phyloP scores from a whole-genome alignment of 129 eudicot species.

The Chrysanthemum seticuspe region DNA sequence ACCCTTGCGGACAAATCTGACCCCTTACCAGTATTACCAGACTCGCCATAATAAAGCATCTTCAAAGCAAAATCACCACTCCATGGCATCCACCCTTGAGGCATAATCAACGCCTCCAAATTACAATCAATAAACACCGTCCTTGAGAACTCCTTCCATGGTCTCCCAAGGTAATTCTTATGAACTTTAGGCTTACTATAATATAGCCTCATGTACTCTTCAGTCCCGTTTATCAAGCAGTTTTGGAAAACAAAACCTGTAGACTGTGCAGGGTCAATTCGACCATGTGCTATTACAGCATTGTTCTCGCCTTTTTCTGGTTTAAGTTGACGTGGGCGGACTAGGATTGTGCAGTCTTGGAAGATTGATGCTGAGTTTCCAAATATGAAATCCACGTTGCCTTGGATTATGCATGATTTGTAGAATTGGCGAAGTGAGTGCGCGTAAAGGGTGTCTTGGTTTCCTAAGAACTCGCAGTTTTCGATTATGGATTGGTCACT shows the following conservation, averaged over 20 bases:
- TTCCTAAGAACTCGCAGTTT: conserved; percentile 61
- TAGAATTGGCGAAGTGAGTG: conserved; percentile 70
- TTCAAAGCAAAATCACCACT: conserved; percentile 56
- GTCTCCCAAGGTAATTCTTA: conserved; percentile 63
- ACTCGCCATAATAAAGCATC: conserved; percentile 71
- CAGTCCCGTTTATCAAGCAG: conserved; percentile 59
- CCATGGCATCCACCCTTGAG: conserved; percentile 83
- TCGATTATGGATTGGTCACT: conserved; percentile 61
- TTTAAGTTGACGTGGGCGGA: conserved; percentile 52
- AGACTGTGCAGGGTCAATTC: conserved; percentile 63
- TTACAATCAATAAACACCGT: conserved; percentile 50
- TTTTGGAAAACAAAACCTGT: conserved; percentile 63
- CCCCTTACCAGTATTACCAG: conserved; percentile 47
- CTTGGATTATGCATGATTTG: conserved; percentile 56
- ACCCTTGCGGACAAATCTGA: conserved; percentile 47
- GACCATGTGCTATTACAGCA: conserved; percentile 75
- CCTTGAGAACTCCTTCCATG: conserved; percentile 82
- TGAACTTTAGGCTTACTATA: conserved; percentile 52
- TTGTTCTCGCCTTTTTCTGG: conserved; percentile 74
- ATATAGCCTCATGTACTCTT: conserved; percentile 46
- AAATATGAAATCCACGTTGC: conserved; percentile 84
- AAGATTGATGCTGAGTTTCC: conserved; percentile 68
- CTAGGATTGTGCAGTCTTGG: conserved; percentile 53
- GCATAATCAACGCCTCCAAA: conserved; percentile 48
- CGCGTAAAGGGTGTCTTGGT: conserved; percentile 75